Evolutionary conservation across 2,329 filamentous ascomycete species (phyloP), one percentile per base, ranked within the genome.

Genomic region (Ilyonectria sp.): DNA sequence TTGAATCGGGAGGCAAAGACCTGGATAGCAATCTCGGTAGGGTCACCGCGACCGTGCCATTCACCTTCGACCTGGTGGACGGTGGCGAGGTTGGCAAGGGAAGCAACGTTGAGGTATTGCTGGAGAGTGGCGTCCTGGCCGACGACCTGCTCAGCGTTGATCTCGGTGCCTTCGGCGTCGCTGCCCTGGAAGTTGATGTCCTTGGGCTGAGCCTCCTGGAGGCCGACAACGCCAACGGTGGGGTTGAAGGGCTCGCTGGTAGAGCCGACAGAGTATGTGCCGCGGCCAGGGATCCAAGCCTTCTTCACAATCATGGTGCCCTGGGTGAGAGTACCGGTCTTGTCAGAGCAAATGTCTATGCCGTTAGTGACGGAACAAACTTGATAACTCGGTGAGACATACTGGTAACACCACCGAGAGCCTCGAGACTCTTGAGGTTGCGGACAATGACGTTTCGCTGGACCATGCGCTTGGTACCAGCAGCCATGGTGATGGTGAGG

Each of bases 1-100:
- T 88, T 82, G 76, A 94, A 94, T 13, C 92, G 88, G 47, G 87
- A 88, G 9, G 91, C 90, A 75, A 94, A 93, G 0, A 94, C 92
- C 72, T 93, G 91, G 50, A 94, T 92, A 2, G 92, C 91, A 67
- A 94, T 92, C 72, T 94, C 92, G 0, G 79, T 81, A 0, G 90
- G 90, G 70, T 92, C 90, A 47, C 90, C 91, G 54, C 89, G 87
- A 29, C 88, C 89, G 62, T 88, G 84, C 91, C 91, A 93, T 59
- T 85, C 80, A 15, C 77, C 79, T 11, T 88, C 82, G 13, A 82
- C 82, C 68, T 89, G 82, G 68, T 90, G 86, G 4, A 93, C 86
- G 35, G 86, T 86, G 2, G 91, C 90, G 23, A 93, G 81, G 72
- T 93, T 93, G 46, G 90, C 90, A 53, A 92, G 84, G 0, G 90